Base-by-base conservation (phyloP, 768 basidiomycete species). In the Tricholoma hemisulphureum region DNA sequence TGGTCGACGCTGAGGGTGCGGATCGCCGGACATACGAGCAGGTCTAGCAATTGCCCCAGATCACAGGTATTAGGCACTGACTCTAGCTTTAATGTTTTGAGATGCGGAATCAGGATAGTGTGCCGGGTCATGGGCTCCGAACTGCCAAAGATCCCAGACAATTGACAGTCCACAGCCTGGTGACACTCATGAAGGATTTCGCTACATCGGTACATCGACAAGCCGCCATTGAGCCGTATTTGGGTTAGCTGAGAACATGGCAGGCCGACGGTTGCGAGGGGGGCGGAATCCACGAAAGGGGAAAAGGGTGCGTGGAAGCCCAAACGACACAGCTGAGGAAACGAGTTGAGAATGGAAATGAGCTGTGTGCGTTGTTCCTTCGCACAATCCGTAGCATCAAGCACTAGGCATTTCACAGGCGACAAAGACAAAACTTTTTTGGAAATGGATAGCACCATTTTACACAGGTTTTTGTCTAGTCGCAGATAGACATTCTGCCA, bases 211-310 rank as follows among this genome's bases (percentile, higher is more conserved):
- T 20, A 31, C 35, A 43, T 28, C 20, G 53, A 41, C 13, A 55
- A 41, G 20, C 41, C 35, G 28, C 53, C 21, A 16, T 11, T 23
- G 5, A 55, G 13, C 18, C 41, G 28, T 18, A 55, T 31, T 21
- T 43, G 39, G 4, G 53, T 55, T 31, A 55, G 41, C 11, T 20
- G 53, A 21, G 53, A 43, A 35, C 39, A 55, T 20, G 37, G 39
- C 24, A 43, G 13, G 28, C 18, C 26, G 39, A n/a, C 16, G 6
- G 18, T 31, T 18, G 34, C 43, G 26, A 37, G 37, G n/a, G 26
- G 46, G 11, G 18, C 20, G 18, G n/a, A 49, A 28, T 49, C 23
- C 46, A 16, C 28, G 8, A 18, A 49, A 18, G 7, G 28, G 8
- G 16, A 6, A n/a, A 29, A 49, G 7, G 46, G 46, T 3, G 46